Evolutionary conservation across 2,329 filamentous ascomycete genomes (phyloP).

Genomic region (Calonectria multiphialidica): DNA sequence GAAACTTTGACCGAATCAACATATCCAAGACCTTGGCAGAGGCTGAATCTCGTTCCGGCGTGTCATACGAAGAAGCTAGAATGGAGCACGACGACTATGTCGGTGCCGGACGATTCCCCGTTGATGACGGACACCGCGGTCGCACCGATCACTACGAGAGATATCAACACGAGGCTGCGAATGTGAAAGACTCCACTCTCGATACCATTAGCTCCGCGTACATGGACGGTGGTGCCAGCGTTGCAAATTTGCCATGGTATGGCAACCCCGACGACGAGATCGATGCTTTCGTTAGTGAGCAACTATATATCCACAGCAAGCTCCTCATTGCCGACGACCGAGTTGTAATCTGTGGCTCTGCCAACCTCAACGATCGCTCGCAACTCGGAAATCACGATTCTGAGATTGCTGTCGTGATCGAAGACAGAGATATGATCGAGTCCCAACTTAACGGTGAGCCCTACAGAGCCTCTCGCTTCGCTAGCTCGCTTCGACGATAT

Average conservation of each 20-base stretch:
- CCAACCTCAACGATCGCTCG: constrained; percentile 72
- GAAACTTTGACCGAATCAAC: constrained; percentile 89
- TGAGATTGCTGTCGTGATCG: constrained; percentile 90
- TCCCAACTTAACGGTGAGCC: constrained; percentile 79
- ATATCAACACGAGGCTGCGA: constrained; percentile 78
- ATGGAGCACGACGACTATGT: constrained; percentile 72
- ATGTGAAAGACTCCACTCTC: constrained; percentile 69
- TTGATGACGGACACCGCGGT: constrained; percentile 35
- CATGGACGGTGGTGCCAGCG: constrained; percentile 81
- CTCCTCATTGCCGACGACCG: constrained; percentile 85
- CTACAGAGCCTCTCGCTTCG: constrained; percentile 81
- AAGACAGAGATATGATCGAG: constrained; percentile 79
- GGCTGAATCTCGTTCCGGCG: constrained; percentile 72
- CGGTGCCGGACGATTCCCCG: constrained; percentile 53
- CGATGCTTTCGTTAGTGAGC: constrained; percentile 71
- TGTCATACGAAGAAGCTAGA: constrained; percentile 76
- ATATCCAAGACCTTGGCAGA: constrained; percentile 70
- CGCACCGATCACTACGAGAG: constrained; percentile 67
- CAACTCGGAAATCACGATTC: constrained; percentile 88
- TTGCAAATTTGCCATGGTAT: constrained; percentile 69
- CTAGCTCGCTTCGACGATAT: constrained; percentile 83
- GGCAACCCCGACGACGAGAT: constrained; percentile 68
- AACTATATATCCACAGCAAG: constrained; percentile 75
- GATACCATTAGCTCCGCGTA: constrained; percentile 85
- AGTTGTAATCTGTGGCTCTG: constrained; percentile 82